Base-by-base conservation (phyloP, 768 basidiomycete species). In the Rhodosporidiobolus odoratus region DNA sequence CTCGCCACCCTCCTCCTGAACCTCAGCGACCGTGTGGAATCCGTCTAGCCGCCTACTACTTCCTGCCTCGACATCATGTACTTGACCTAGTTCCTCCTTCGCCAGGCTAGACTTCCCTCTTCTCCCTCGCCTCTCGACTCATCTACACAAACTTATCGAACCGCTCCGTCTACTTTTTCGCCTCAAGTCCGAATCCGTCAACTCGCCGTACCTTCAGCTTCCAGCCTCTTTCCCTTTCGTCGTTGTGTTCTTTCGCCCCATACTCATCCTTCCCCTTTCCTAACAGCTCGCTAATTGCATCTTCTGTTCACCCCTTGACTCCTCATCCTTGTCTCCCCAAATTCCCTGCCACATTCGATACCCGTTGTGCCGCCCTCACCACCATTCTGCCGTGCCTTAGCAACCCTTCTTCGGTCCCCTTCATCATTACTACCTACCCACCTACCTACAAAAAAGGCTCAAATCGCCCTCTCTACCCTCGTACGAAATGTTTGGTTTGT, bases 1-100 rank as follows among this genome's bases (percentile, higher is more conserved):
- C 83, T 95, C 68, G 90, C 90, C 57, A 93, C 91, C 40, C 84
- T 95, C 40, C 84, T 94, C 69, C 89, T 91, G 80, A 93, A 95
- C 80, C 83, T 95, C 64, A 64, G 77, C 69, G 76, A 81, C 73
- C 63, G 78, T 45, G 64, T 76, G 68, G 77, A 79, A 38, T 86
- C 87, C 58, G 84, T 88, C 76, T 89, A 81, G 77, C 17, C 7
- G 13, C 54, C 57, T 5, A 27, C 37, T 40, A 8, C 4, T 12
- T 40, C 21, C 34, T 34, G 17, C 34, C 54, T 35, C 54, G 5
- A 32, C 27, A 53, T 9, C 52, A n/a, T 53, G 43, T 45, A 45
- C 23, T 23, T 23, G 43, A n/a, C n/a, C n/a, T n/a, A n/a, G n/a
- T 25, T 25, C 21, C 15, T 23, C 48, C 12, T 23, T 23, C 21